Conservation (phyloP, 164 flowering plant species). For the Houttuynia cordata region DNA sequence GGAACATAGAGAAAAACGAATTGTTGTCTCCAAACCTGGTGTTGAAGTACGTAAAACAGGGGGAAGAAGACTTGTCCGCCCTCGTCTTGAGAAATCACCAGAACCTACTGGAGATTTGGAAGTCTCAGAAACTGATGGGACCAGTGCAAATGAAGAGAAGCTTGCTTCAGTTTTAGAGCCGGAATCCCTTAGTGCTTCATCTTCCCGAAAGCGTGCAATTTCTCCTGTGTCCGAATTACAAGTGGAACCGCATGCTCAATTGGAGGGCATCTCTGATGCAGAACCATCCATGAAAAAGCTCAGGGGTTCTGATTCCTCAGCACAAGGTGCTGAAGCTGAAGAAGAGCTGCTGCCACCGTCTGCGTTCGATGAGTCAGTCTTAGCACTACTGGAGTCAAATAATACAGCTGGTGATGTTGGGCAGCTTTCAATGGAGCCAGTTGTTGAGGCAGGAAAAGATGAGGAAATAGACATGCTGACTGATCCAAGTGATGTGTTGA, state of each 20-base stretch:
- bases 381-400: slow-evolving; percentile 24
- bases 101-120: slow-evolving; percentile 52
- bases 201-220: slow-evolving; percentile 60
- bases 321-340: slow-evolving; percentile 21
- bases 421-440: slow-evolving; percentile 31
- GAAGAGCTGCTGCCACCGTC: slow-evolving; percentile 14
- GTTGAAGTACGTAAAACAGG: slow-evolving; percentile 50
- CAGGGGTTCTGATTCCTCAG: slow-evolving; percentile 37
- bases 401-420: slow-evolving; percentile 27
- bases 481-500: slow-evolving; percentile 25
- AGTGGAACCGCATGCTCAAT: slow-evolving; percentile 25
- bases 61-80: slow-evolving; percentile 53
- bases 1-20: slow-evolving; percentile 48
- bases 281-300: slow-evolving; percentile 42
- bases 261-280: slow-evolving; percentile 23
- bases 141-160: slow-evolving; percentile 15
- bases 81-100: slow-evolving; percentile 40
- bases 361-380: slow-evolving; percentile 13
- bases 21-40: slow-evolving; percentile 22
- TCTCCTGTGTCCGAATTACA: slow-evolving; percentile 30
- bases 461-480: slow-evolving; percentile 18
- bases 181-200: slow-evolving; percentile 26
- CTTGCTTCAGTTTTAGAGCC: slow-evolving; percentile 21
- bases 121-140: slow-evolving; percentile 44
- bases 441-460: slow-evolving; percentile 31